Evolutionary conservation across 371 early-diverging fungal genomes (phyloP).

Genomic region (Spiromyces aspiralis): DNA sequence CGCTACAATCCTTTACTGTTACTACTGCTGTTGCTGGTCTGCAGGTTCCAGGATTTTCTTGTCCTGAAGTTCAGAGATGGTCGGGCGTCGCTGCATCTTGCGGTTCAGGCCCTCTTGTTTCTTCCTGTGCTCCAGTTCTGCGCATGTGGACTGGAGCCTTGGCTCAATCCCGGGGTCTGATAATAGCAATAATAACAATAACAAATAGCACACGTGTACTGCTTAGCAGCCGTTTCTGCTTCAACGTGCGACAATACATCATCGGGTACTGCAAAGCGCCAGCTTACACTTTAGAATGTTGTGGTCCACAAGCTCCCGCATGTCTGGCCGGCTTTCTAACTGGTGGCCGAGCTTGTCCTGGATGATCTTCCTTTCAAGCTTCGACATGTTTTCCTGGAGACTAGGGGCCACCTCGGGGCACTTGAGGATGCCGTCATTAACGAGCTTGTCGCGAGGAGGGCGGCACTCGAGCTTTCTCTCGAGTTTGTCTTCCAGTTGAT

Average conservation of each 20-base stretch:
- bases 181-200: not conserved
- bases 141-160: not conserved
- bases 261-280: too few relatives aligned
- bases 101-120: not conserved
- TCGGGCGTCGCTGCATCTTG: not conserved
- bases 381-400: conserved; percentile 29
- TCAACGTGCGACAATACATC: too few relatives aligned
- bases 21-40: too few relatives aligned
- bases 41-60: too few relatives aligned
- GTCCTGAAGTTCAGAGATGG: not conserved
- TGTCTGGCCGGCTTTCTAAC: conserved; percentile 40
- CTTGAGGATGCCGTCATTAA: conserved; percentile 48
- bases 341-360: conserved; percentile 38
- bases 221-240: too few relatives aligned
- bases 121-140: not conserved
- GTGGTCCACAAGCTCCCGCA: conserved; percentile 33
- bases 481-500: conserved; percentile 44
- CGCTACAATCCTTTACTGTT: too few relatives aligned
- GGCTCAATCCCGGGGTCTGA: not conserved
- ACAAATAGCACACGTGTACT: not conserved
- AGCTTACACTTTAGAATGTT: conserved; percentile 30
- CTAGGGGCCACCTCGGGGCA: conserved; percentile 34
- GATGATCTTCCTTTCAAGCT: conserved; percentile 31
- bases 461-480: conserved; percentile 50
- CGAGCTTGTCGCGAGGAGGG: conserved; percentile 47